These are phyloP conservation scores for Colletotrichum truncatum DNA, from an alignment of 2,329 filamentous ascomycete species.

Conservation along the genomic window DNA sequence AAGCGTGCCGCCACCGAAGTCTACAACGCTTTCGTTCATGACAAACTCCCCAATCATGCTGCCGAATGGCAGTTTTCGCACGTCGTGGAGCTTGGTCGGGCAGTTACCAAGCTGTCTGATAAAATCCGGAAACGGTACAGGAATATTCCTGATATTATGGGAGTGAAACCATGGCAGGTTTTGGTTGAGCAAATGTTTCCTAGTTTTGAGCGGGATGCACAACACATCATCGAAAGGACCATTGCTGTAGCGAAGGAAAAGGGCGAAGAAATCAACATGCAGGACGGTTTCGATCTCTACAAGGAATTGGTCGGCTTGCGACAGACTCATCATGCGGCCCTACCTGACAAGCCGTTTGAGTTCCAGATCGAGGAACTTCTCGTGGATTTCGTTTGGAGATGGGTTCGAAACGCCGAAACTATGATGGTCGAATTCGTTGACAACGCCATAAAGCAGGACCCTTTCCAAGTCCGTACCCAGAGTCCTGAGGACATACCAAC, in stretches of 20 bases:
- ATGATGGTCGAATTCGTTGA: constrained; percentile 88
- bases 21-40: constrained; percentile 82
- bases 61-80: constrained; percentile 92
- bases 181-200: constrained; percentile 87
- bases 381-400: constrained; percentile 94
- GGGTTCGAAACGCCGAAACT: constrained; percentile 83
- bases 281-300: constrained; percentile 96
- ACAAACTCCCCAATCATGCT: constrained; percentile 81
- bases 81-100: constrained; percentile 87
- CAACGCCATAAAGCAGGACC: constrained; percentile 88
- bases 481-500: constrained; percentile 69
- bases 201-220: constrained; percentile 88
- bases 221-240: constrained; percentile 85
- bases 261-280: constrained; percentile 80
- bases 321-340: constrained; percentile 77
- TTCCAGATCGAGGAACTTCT: constrained; percentile 89
- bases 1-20: constrained; percentile 78
- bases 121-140: constrained; percentile 93
- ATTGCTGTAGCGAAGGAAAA: constrained; percentile 75
- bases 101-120: constrained; percentile 84
- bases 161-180: constrained; percentile 71
- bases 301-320: constrained; percentile 87
- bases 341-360: constrained; percentile 79
- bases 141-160: constrained; percentile 88
- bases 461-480: constrained; percentile 79